Conservation (phyloP, 495 filamentous ascomycete species). For the Talaromyces borbonicus region DNA sequence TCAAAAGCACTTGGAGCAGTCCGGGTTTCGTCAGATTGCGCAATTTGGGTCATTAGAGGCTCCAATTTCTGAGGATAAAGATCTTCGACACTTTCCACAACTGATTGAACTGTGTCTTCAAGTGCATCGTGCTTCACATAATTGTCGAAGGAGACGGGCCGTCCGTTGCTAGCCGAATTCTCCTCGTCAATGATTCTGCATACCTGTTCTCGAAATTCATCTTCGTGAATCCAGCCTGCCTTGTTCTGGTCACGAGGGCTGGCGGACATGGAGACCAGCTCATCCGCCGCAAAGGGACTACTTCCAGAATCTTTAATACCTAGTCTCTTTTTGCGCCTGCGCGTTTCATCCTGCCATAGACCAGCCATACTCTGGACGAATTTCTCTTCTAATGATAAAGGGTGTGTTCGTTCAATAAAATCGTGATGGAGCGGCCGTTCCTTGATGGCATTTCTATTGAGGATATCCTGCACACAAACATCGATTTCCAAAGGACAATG, state of each 20-base stretch:
- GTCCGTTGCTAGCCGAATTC: conserved; percentile 35
- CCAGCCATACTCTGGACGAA: conserved; percentile 89
- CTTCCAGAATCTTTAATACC: conserved; percentile 49
- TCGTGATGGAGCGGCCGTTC: conserved; percentile 75
- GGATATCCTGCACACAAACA: conserved; percentile 76
- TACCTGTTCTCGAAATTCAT: conserved; percentile 62
- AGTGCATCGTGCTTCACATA: conserved; percentile 46
- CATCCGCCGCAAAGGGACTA: conserved; percentile 70
- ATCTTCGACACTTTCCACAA: conserved; percentile 75
- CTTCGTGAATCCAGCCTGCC: conserved; percentile 83
- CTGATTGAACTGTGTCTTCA: conserved; percentile 57
- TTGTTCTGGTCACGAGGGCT: conserved; percentile 58
- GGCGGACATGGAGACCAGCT: conserved; percentile 75
- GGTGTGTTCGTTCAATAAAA: conserved; percentile 66
- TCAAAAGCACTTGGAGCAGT: conserved; percentile 37
- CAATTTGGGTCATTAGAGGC: conserved; percentile 11
- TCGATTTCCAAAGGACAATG: conserved; percentile 86
- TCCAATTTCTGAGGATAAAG: conserved; percentile 61
- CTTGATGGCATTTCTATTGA: conserved; percentile 66
- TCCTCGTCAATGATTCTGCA: conserved; percentile 53
- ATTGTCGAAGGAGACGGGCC: conserved; percentile 46
- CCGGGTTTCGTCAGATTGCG: not conserved
- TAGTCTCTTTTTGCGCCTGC: conserved; percentile 62
- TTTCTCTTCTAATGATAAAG: conserved; percentile 57
- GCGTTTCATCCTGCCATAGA: conserved; percentile 85